Evolutionary conservation across 2,329 filamentous ascomycete genomes (phyloP).

Genomic region (Neurospora sp.): DNA sequence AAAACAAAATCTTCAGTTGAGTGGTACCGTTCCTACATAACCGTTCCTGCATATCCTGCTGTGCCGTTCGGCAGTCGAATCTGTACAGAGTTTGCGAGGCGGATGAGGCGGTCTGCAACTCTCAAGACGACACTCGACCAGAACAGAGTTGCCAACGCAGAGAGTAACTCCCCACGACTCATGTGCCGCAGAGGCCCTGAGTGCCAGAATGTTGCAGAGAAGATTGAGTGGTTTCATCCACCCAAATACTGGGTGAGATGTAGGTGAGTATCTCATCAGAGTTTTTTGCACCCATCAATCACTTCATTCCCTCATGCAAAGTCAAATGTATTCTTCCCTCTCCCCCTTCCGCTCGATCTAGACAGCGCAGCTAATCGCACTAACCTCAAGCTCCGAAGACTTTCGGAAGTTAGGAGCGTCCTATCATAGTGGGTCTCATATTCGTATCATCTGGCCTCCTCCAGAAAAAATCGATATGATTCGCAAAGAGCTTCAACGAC

Average conservation of each 20-base stretch:
- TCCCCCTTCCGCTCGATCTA: neutral
- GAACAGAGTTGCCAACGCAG: neutral
- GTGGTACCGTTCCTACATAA: neutral
- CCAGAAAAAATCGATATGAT: neutral
- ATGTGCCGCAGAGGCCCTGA: neutral
- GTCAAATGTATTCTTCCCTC: neutral
- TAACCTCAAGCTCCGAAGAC: neutral
- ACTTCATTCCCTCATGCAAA: neutral
- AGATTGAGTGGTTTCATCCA: too few relatives aligned
- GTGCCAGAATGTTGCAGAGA: neutral
- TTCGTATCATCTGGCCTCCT: neutral
- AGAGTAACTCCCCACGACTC: neutral
- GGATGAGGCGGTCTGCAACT: neutral
- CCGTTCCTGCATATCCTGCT: neutral
- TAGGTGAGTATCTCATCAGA: neutral
- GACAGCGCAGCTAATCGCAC: neutral
- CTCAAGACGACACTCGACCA: neutral
- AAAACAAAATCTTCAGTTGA: neutral
- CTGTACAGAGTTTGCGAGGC: neutral
- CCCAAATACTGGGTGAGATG: neutral
- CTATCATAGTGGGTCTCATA: neutral
- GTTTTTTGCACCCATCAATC: neutral
- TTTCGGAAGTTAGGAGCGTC: neutral
- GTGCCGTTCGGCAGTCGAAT: neutral
- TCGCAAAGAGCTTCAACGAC: neutral